These are phyloP conservation scores for Mycena alexandri DNA, from an alignment of 768 basidiomycete genomes.

Conservation along the genomic window DNA sequence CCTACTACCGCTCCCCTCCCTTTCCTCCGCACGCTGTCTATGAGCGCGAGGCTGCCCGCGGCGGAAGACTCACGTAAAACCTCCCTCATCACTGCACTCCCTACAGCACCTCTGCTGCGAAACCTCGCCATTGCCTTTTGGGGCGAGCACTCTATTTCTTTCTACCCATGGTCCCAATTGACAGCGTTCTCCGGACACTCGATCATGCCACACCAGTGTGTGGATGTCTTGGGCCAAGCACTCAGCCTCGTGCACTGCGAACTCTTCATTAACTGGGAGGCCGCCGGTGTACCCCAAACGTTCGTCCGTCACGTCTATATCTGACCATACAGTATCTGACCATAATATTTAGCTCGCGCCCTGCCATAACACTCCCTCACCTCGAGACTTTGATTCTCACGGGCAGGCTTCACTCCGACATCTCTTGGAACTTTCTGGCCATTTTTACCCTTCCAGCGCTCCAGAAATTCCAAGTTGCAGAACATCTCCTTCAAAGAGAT, in stretches of 20 bases:
- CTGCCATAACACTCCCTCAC: neutral
- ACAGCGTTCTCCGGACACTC: neutral
- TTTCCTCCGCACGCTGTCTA: constrained; percentile 5
- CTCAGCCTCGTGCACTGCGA: neutral
- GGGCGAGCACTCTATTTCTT: no score
- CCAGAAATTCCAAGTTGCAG: neutral
- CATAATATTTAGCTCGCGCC: neutral
- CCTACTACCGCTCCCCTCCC: neutral
- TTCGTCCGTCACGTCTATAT: no score
- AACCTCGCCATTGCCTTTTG: neutral
- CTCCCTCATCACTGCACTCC: neutral
- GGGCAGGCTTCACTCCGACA: neutral
- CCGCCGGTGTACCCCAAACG: neutral
- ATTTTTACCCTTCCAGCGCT: neutral
- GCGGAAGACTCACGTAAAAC: no score
- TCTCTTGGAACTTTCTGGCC: neutral
- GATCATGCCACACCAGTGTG: neutral
- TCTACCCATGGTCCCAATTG: constrained; percentile 1
- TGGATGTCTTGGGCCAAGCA: neutral
- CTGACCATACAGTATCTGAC: no score
- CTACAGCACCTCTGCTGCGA: neutral
- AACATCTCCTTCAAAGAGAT: neutral
- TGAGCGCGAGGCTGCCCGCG: no score
- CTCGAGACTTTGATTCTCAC: neutral
- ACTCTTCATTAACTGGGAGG: neutral